phyloP scores from a whole-genome alignment of 495 filamentous ascomycete genomes.

The Lichina pygmaea region DNA sequence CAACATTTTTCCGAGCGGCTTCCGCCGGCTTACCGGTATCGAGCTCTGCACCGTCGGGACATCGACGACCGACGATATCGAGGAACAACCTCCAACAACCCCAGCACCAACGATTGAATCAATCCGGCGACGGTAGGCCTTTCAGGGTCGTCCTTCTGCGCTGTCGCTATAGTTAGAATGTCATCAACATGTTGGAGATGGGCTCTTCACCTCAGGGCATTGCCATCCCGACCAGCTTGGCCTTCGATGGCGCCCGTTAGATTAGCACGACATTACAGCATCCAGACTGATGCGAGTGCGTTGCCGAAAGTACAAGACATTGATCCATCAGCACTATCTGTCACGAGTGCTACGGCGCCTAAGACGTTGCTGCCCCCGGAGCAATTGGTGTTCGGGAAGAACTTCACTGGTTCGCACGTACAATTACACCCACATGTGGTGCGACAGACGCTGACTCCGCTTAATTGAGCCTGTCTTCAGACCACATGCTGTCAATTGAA shows the following conservation, averaged over 20 bases:
- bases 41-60: too few species aligned
- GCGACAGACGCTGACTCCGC: background rate
- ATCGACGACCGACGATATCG: too few species aligned
- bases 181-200: conserved; percentile 4
- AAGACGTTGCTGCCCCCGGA: conserved; percentile 44
- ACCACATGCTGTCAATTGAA: conserved; percentile 92
- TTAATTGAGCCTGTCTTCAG: conserved; percentile 14
- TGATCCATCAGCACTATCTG: conserved; percentile 45
- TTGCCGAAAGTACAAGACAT: conserved; percentile 24
- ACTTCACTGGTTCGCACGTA: conserved; percentile 43
- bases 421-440: too few species aligned
- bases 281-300: conserved; percentile 8
- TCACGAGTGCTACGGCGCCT: conserved; percentile 49
- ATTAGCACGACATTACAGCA: conserved; percentile 8
- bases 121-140: too few species aligned
- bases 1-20: too few species aligned
- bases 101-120: too few species aligned
- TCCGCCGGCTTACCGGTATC: too few species aligned
- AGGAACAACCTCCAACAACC: too few species aligned
- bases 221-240: too few species aligned
- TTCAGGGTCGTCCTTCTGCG: too few species aligned
- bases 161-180: background rate
- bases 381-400: conserved; percentile 63
- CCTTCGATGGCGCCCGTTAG: too few species aligned
- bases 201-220: too few species aligned